Evolutionary conservation across 2,329 filamentous ascomycete genomes (phyloP), one percentile per base, ranked within the genome.

Genomic region (Pseudogymnoascus sp.): DNA sequence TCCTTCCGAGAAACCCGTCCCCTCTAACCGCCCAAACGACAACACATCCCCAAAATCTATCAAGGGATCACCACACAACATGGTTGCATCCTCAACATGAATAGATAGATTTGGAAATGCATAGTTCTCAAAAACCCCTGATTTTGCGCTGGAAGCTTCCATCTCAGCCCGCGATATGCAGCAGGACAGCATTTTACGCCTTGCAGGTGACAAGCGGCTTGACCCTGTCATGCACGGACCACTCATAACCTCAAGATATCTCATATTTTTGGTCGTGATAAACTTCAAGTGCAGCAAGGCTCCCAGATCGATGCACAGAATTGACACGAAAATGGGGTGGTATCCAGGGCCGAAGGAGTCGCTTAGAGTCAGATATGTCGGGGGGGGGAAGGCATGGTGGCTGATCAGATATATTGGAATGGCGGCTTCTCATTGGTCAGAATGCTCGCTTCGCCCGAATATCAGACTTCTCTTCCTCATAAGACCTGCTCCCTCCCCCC

Each of bases 401-500:
- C n/a, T 55, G 45, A 9, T 55, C 27, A 31, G 45, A 55, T 55
- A 55, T 18, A 31, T 55, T 55, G 45, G 45, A 45, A 55, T 33
- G 45, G 3, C 7, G 45, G 27, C 13, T 55, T 55, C 45, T 18
- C n/a, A 55, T 55, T 55, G 45, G 45, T 55, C 45, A 55, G 45
- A 15, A 18, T 18, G 27, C 27, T 52, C 45, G 45, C 45, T 52
- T 52, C 45, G 12, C 45, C 27, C 45, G n/a, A 52, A 55, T 55
- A 55, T 55, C 45, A 55, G 45, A 55, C 45, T 55, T 55, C 45
- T 55, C 45, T 55, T 33, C 45, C 45, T 55, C 45, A 55, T 55
- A 70, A 71, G 69, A 64, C 66, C 65, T 59, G 62, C 60, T 60
- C 63, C 52, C 65, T 68, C 69, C 68, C 67, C 65, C 61, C 61